Percentiles rank a stretch among this genome's conserved stretches.
phyloP scores from a whole-genome alignment of 2,329 filamentous ascomycete genomes.

The Purpureocillium lavendulum region DNA sequence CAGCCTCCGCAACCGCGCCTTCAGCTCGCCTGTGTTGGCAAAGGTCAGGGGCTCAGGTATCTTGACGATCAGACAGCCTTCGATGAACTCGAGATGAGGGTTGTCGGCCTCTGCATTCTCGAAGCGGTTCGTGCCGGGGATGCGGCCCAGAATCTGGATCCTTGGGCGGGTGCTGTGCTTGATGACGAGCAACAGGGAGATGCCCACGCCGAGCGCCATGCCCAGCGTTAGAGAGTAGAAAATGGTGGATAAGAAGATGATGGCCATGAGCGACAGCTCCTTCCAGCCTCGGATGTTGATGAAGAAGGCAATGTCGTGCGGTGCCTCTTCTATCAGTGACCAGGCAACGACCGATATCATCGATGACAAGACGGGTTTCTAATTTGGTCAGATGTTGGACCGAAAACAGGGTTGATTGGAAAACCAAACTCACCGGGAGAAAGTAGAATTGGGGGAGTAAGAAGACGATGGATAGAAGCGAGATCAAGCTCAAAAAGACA shows the following conservation, averaged over 20 bases:
- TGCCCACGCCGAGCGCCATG: constrained; percentile 86
- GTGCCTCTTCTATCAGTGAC: constrained; percentile 90
- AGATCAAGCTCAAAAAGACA: constrained; percentile 75
- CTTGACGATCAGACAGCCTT: constrained; percentile 91
- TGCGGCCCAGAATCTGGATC: constrained; percentile 90
- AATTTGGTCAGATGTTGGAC: constrained; percentile 2
- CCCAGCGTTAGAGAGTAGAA: constrained; percentile 92
- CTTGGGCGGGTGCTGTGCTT: constrained; percentile 84
- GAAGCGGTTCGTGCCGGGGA: constrained; percentile 75
- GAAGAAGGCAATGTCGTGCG: constrained; percentile 89
- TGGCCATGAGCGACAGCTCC: constrained; percentile 77
- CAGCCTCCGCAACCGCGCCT: constrained; percentile 70
- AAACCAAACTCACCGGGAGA: constrained; percentile 62
- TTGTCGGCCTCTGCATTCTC: constrained; percentile 74
- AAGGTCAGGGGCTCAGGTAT: constrained; percentile 96
- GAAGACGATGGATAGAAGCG: constrained; percentile 71
- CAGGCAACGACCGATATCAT: constrained; percentile 96
- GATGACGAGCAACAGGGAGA: constrained; percentile 84
- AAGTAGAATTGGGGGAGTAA: constrained; percentile 90
- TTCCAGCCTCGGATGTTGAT: constrained; percentile 75
- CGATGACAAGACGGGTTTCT: constrained; percentile 88
- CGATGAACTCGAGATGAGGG: constrained; percentile 74
- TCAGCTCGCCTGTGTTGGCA: constrained; percentile 90
- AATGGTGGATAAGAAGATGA: constrained; percentile 87
- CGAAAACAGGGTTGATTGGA: not conserved